These are phyloP conservation scores for Thuja plicata DNA, from an alignment of 83 land plant genomes.

Conservation along the genomic window DNA sequence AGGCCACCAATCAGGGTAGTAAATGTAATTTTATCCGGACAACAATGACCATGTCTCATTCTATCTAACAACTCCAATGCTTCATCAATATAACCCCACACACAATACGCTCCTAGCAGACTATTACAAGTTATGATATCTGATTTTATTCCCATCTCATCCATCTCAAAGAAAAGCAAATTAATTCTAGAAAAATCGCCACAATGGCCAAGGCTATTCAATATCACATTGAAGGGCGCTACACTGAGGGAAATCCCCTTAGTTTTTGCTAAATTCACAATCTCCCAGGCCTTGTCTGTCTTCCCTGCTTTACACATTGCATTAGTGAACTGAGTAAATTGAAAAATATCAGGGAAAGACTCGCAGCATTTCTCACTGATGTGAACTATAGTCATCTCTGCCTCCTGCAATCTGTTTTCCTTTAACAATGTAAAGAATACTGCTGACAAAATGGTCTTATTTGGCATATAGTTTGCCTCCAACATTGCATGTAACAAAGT, in stretches of 20 bases:
- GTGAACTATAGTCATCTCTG: conserved; percentile 9
- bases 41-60: conserved; percentile 56
- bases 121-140: conserved; percentile 67
- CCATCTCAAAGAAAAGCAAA: not conserved
- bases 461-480: not conserved
- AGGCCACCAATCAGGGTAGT: conserved; percentile 77
- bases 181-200: not conserved
- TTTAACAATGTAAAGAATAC: not conserved
- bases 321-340: conserved; percentile 26
- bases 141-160: conserved; percentile 33
- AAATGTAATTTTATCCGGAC: conserved; percentile 75
- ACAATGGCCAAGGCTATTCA: not conserved
- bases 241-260: not conserved
- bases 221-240: conserved; percentile 37
- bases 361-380: conserved; percentile 6
- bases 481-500: conserved; percentile 6
- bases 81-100: conserved; percentile 60
- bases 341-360: not conserved
- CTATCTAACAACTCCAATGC: conserved; percentile 61
- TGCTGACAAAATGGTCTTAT: not conserved
- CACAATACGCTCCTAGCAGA: conserved; percentile 69
- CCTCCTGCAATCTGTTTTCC: not conserved
- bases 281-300: not conserved
- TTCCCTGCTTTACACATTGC: conserved; percentile 28
- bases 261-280: not conserved